Conservation (phyloP, 768 basidiomycete species). For the Russula olivacea region DNA sequence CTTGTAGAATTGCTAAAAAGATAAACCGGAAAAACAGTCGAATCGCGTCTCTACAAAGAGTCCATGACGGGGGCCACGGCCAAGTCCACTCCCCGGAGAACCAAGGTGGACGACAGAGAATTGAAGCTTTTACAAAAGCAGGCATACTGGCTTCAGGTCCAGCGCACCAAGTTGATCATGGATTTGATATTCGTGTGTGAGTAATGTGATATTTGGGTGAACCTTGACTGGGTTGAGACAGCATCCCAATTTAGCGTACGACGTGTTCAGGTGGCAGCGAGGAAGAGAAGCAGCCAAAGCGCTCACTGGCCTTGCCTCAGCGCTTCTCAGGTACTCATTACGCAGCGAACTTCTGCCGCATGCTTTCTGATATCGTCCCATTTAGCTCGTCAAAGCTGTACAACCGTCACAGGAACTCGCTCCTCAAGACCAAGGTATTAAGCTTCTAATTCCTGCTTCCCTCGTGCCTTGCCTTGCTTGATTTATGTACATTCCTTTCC, state of each 20-base stretch:
- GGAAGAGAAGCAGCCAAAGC: constrained; percentile 57
- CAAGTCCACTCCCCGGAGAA: constrained; percentile 55
- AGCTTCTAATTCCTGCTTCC: constrained; percentile 27
- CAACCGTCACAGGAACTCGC: constrained; percentile 58
- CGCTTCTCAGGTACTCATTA: constrained; percentile 57
- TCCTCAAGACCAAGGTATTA: constrained; percentile 56
- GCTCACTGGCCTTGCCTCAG: constrained; percentile 60
- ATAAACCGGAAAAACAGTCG: constrained; percentile 41
- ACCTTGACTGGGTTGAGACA: constrained; percentile 8
- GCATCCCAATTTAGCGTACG: constrained; percentile 50
- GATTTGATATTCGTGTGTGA: constrained; percentile 85
- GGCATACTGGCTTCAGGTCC: constrained; percentile 69
- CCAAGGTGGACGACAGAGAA: constrained; percentile 65
- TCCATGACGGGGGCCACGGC: constrained; percentile 65
- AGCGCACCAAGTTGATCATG: constrained; percentile 69
- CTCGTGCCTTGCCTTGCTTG: constrained; percentile 12
- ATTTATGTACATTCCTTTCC: constrained; percentile 9
- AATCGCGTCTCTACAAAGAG: constrained; percentile 65
- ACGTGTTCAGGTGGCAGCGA: constrained; percentile 65
- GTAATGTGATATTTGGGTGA: constrained; percentile 28
- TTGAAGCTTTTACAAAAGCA: constrained; percentile 60
- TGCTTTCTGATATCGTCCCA: constrained; percentile 14
- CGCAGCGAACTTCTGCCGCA: constrained; percentile 17
- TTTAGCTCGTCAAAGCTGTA: constrained; percentile 66
- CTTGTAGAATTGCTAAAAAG: constrained; percentile 7